A percentile compares a stretch with the other conserved stretches of the same genome.
Evolutionary conservation across 208 protist species (phyloP).

Genomic region (Trypanosoma brucei): DNA sequence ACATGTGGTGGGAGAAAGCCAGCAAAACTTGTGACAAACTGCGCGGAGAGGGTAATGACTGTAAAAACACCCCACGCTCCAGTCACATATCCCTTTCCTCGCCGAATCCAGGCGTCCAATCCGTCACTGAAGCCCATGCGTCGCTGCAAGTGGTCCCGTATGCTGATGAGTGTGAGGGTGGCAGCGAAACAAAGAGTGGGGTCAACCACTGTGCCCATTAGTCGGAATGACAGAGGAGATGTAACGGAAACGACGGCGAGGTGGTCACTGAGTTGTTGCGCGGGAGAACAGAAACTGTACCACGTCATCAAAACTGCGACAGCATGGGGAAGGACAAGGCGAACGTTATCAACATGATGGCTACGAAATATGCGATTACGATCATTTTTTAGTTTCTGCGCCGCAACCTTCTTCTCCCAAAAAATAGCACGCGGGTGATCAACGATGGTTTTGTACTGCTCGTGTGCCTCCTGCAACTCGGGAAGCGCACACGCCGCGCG

Average conservation of each 20-base stretch:
- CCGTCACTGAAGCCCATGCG: slow-evolving; percentile 65
- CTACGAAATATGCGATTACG: slow-evolving; percentile 72
- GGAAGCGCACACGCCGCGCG: slow-evolving; percentile 57
- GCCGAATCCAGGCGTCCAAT: slow-evolving; percentile 47
- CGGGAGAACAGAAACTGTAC: slow-evolving; percentile 58
- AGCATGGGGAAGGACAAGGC: slow-evolving; percentile 53
- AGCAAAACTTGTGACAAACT: slow-evolving; percentile 3
- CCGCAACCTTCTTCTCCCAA: slow-evolving; percentile 80
- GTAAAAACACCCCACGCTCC: slow-evolving; percentile 24
- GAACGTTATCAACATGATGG: slow-evolving; percentile 71
- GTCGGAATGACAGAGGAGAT: slow-evolving; percentile 19
- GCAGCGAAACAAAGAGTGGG: slow-evolving; percentile 53
- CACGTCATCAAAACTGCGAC: slow-evolving; percentile 21
- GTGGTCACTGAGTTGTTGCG: slow-evolving; percentile 48
- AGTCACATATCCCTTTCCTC: slow-evolving; percentile 17
- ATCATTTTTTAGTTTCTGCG: slow-evolving; percentile 81
- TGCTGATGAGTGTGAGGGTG: slow-evolving; percentile 51
- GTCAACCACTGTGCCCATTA: slow-evolving; percentile 31
- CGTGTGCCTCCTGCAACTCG: slow-evolving; percentile 64
- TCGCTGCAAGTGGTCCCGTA: slow-evolving; percentile 42
- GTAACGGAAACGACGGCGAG: slow-evolving; percentile 29
- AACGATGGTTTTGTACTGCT: slow-evolving; percentile 49
- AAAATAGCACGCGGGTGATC: slow-evolving; percentile 71
- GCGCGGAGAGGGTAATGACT: slow-evolving; percentile 17
- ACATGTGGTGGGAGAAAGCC: slow-evolving; percentile 65